Evolutionary conservation across 495 filamentous ascomycete genomes (phyloP).

Genomic region (Hypoxylon cercidicola): DNA sequence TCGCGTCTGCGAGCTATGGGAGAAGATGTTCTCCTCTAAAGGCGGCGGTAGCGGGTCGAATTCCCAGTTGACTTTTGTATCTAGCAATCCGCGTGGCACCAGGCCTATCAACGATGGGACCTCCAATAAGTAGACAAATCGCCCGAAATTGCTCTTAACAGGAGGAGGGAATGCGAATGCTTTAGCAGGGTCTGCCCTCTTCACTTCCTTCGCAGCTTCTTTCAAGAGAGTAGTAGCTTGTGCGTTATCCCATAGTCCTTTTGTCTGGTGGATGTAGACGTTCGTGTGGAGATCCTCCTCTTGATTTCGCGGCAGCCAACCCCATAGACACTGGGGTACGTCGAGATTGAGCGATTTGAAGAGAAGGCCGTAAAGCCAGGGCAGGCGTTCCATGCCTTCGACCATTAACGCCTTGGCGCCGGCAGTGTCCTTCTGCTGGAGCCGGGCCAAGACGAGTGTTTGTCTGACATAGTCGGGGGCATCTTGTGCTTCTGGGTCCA

Average conservation of each 20-base stretch:
- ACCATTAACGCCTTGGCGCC: constrained; percentile 70
- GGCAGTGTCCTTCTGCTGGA: constrained; percentile 72
- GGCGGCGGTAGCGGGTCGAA: constrained; percentile 77
- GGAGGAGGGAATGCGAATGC: constrained; percentile 55
- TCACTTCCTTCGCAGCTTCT: constrained; percentile 70
- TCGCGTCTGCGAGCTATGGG: constrained; percentile 47
- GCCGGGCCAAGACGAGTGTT: constrained; percentile 76
- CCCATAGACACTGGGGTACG: constrained; percentile 83
- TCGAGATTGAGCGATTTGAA: constrained; percentile 81
- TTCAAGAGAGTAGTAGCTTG: constrained; percentile 75
- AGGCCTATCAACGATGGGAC: constrained; percentile 70
- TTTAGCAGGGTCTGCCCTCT: constrained; percentile 50
- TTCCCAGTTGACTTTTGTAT: constrained; percentile 63
- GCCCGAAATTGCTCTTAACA: constrained; percentile 67
- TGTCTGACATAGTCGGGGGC: constrained; percentile 70
- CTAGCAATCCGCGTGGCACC: constrained; percentile 64
- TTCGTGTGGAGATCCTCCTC: constrained; percentile 79
- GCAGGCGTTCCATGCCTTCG: constrained; percentile 73
- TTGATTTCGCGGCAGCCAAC: constrained; percentile 70
- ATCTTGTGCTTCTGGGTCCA: constrained; percentile 29
- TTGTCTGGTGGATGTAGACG: constrained; percentile 81
- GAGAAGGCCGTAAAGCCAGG: constrained; percentile 82
- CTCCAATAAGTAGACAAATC: constrained; percentile 83
- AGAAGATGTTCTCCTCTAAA: constrained; percentile 57
- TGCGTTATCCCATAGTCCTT: constrained; percentile 91